Evolutionary conservation across 2,329 filamentous ascomycete species (phyloP).

Genomic region (Penicillium brasilianum): DNA sequence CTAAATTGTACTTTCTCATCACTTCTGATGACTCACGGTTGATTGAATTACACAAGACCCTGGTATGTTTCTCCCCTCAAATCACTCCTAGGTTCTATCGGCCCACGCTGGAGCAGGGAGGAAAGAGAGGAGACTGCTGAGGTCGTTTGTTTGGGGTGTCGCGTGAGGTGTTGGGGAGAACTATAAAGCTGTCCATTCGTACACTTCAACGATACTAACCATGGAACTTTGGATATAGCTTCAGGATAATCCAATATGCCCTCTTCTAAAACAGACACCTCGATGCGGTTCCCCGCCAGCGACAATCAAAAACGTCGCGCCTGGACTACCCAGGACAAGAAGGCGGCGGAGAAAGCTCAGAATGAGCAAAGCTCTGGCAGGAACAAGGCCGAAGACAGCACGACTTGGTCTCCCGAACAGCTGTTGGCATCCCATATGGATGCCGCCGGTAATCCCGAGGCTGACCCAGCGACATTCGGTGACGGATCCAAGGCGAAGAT

Average conservation of each 20-base stretch:
- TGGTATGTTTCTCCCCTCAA: conserved; percentile 19
- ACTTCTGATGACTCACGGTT: background rate
- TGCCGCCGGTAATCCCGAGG: conserved; percentile 38
- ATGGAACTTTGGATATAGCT: background rate
- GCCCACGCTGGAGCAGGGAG: conserved; percentile 8
- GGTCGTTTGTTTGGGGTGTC: background rate
- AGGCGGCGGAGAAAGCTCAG: conserved; percentile 23
- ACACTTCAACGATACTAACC: conserved; percentile 6
- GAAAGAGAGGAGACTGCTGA: background rate
- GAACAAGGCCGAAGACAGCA: conserved; percentile 16
- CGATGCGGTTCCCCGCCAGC: conserved; percentile 30
- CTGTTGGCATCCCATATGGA: conserved; percentile 39
- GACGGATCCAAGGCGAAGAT: conserved; percentile 31
- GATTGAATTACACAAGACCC: background rate
- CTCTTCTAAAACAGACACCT: conserved; percentile 35
- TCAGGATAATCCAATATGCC: conserved; percentile 30
- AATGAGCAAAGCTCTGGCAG: conserved; percentile 13
- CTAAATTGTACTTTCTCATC: background rate
- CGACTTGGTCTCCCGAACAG: conserved; percentile 36
- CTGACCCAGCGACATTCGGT: conserved; percentile 33
- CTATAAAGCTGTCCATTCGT: background rate
- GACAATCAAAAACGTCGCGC: conserved; percentile 30
- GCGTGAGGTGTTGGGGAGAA: background rate
- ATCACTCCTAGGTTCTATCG: conserved; percentile 6
- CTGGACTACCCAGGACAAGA: conserved; percentile 33